Base-by-base conservation (phyloP, 164 flowering plant species). In the Nymphaea colorata region DNA sequence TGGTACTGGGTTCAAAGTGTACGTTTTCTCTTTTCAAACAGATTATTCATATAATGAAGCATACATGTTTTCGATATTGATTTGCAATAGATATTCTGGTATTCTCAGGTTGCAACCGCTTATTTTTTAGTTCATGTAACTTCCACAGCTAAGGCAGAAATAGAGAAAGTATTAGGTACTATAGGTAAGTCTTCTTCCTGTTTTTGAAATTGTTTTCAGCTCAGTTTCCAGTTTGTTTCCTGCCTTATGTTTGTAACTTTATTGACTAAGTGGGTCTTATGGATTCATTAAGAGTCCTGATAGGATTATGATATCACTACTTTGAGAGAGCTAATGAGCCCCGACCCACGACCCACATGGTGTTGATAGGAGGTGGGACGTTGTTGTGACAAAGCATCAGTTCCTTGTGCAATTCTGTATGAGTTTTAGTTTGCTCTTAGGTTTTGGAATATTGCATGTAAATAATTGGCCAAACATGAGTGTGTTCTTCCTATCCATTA, bases 1-100 rank as follows among this genome's bases (percentile, higher is more conserved):
- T 72, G 75, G 59, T 82, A 71, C 53, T 76, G 80, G 81, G 68
- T 70, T 69, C 75, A 62, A 65, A 79, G 64, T 78, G 97, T 91
- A 73, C 78, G 93, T 77, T 74, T 14, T 42, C 41, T 66, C 64
- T 42, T 8, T 43, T 15, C 12, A 42, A 47, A 47, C 36, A 25
- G 36, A 25, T 25, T 25, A 25, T 25, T 25, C 36, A 25, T 25
- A 25, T 25, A 25, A 25, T 25, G 36, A 25, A 25, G 36, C 0
- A 25, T 25, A 2, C 7, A 47, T 47, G 11, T 47, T 47, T 47
- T 47, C 4, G 12, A 6, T 47, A 47, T 14, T 47, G 6, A 47
- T 47, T 7, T 47, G 53, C 55, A 47, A 7, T 47, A 47, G 55
- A 47, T 47, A 14, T 47, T 47, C 11, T 68, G 65, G 44, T 17